Base-by-base conservation (phyloP, 352 stramenopile genomes). In the Globisporangium rhizosaccharum region DNA sequence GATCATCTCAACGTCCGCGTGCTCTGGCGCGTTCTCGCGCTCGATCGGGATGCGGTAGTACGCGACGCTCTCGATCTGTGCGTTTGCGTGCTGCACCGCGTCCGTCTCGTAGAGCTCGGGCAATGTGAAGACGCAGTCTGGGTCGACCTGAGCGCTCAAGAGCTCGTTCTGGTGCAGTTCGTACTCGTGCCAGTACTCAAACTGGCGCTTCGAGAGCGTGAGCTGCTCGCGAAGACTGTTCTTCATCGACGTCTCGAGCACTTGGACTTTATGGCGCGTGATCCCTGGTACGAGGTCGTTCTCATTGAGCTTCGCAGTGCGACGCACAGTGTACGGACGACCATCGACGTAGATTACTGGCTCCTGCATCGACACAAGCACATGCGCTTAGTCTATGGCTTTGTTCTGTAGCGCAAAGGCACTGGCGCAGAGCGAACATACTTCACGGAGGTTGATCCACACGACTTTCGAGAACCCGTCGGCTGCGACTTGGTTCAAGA, bases 101-200 rank as follows among this genome's bases (percentile, higher is more conserved):
- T 65, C 52, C 18, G 61, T 77, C 57, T 83, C 69, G 63, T 85
- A 92, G 50, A 94, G 39, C 48, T 94, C 82, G 0, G 79, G 68
- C 3, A 92, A 65, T 23, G 82, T 94, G 54, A 82, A 51, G 8
- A 92, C 79, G 18, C 68, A 56, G 1, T 66, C 62, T 2, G 79
- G 77, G 39, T 79, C 63, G 0, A 85, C 79, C 6, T 62, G 68
- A 0, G 59, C 61, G 20, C 53, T 56, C 6, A 80, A 56, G 0
- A 92, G 62, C 51, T 92, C 77, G 53, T 92, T 92, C 55, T 91
- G 70, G 44, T 77, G 67, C 28, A 86, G 56, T 25, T 68, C 61
- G 39, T 83, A 65, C 57, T 94, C 85, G 61, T 88, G 76, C 85
- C 85, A 94, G 65, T 91, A 94, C 65, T 92, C 77, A 44, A 94